Evolutionary conservation across 2,329 filamentous ascomycete species (phyloP), one percentile per base, ranked within the genome.

Genomic region (Gnomoniopsis smithogilvyi): DNA sequence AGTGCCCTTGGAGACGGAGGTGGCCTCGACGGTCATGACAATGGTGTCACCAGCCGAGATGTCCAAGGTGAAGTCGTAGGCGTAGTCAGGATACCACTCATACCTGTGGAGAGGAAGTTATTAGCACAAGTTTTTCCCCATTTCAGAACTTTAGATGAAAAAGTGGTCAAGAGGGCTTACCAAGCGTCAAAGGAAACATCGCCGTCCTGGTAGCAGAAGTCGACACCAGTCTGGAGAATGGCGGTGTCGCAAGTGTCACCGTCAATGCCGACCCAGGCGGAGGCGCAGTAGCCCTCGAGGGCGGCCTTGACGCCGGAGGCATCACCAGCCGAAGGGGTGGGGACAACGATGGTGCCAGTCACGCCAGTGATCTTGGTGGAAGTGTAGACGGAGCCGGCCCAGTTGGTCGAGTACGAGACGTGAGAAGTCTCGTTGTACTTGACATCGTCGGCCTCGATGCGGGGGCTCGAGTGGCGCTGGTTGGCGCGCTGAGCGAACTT

Each of bases 231-330:
- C 67, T 85, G 82, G 6, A 86, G 71, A 55, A 85, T 84, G 8
- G 81, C 80, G 2, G 72, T 73, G 19, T 67, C 67, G 68, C 81
- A 85, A 6, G 80, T 83, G 64, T 85, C 80, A 14, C 84, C 84
- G 60, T 86, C 84, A 58, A 87, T 86, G 24, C 83, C 83, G 10
- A 86, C 82, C 83, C 82, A 86, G 12, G 80, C 81, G 2, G 79
- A 78, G 22, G 78, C 79, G 50, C 54, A 56, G 54, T 56, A 56
- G 26, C 67, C 68, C 17, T 70, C 69, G 34, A 56, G 54, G 26
- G 49, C 63, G 3, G 59, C 66, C 26, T 67, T 68, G 14, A 70
- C 67, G 26, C 65, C 67, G n/a, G 70, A 70, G 24, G 72, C 72
- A 12, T 66, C 68, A 2, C 76, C 73, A 10, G 73, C 66, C 17